These are phyloP conservation scores for Penicillium sp. DNA, from an alignment of 2,329 filamentous ascomycete genomes.

Conservation along the genomic window DNA sequence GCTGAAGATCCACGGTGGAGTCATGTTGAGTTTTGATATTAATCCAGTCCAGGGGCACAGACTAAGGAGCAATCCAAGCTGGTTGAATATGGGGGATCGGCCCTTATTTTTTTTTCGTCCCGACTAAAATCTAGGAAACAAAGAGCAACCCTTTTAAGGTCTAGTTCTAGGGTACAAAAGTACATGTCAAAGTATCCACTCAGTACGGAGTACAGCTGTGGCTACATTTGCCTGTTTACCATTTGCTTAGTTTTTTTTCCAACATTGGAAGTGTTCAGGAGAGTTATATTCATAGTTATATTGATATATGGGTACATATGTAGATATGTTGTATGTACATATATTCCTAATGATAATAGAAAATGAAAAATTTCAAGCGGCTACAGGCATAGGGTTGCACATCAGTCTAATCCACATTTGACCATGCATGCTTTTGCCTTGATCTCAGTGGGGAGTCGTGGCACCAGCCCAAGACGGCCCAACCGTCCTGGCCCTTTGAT, in stretches of 20 bases:
- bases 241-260: not conserved
- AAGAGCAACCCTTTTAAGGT: not conserved
- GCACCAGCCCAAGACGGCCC: constrained; percentile 44
- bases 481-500: constrained; percentile 30
- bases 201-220: not conserved
- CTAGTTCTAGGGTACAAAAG: constrained; percentile 1
- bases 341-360: not conserved
- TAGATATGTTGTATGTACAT: not conserved
- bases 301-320: not conserved
- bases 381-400: constrained; percentile 17
- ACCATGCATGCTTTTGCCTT: constrained; percentile 30
- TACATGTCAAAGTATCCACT: not conserved
- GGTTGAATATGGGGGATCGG: constrained; percentile 17
- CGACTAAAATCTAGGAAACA: constrained; percentile 3
- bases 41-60: constrained; percentile 18
- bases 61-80: constrained; percentile 23
- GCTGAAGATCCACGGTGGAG: constrained; percentile 11
- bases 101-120: constrained; percentile 14
- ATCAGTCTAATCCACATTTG: constrained; percentile 29
- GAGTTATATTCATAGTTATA: not conserved
- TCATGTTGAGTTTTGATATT: constrained; percentile 9
- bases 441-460: constrained; percentile 39
- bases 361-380: constrained; percentile 7
- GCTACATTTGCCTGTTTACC: not conserved
- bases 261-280: not conserved